phyloP scores from a whole-genome alignment of 2,329 filamentous ascomycete species.

The Graphilbum sp. region DNA sequence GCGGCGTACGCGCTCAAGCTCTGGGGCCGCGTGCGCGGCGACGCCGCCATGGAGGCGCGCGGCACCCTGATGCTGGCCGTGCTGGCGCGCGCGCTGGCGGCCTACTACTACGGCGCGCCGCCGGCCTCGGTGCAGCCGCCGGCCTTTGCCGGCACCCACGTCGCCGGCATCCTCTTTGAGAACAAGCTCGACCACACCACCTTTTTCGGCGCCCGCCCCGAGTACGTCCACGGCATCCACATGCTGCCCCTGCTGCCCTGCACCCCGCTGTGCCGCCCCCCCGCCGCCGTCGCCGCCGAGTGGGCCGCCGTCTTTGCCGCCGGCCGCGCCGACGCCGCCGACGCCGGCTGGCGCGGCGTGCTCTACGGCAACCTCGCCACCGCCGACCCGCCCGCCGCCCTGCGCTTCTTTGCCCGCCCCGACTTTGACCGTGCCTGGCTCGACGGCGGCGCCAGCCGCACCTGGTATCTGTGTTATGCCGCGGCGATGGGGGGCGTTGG shows the following conservation, averaged over 20 bases:
- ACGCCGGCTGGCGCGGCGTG: constrained; percentile 73
- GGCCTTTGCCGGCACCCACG: constrained; percentile 69
- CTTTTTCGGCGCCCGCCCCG: constrained; percentile 61
- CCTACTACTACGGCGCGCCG: constrained; percentile 43
- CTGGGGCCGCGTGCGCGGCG: constrained; percentile 71
- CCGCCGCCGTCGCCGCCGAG: constrained; percentile 62
- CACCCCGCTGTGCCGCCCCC: constrained; percentile 48
- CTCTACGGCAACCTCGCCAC: constrained; percentile 71
- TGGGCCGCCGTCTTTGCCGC: constrained; percentile 66
- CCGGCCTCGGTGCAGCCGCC: constrained; percentile 39
- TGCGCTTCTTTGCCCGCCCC: constrained; percentile 53
- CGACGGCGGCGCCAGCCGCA: constrained; percentile 68
- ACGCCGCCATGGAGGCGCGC: constrained; percentile 61
- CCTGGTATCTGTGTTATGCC: constrained; percentile 70
- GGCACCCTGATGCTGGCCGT: constrained; percentile 75
- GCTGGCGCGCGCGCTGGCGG: constrained; percentile 62
- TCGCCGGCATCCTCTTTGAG: constrained; percentile 61
- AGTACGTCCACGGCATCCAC: constrained; percentile 65
- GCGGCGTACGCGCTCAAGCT: constrained; percentile 78
- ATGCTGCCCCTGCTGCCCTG: constrained; percentile 63
- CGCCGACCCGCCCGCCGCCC: constrained; percentile 53
- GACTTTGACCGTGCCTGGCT: constrained; percentile 53
- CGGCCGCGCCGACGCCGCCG: constrained; percentile 46
- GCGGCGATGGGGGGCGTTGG: constrained; percentile 27
- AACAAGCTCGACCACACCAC: constrained; percentile 92